Percentiles rank a stretch among this genome's conserved stretches.
phyloP scores from a whole-genome alignment of 1,284 basidiomycete species.

The Earliella scabrosa region DNA sequence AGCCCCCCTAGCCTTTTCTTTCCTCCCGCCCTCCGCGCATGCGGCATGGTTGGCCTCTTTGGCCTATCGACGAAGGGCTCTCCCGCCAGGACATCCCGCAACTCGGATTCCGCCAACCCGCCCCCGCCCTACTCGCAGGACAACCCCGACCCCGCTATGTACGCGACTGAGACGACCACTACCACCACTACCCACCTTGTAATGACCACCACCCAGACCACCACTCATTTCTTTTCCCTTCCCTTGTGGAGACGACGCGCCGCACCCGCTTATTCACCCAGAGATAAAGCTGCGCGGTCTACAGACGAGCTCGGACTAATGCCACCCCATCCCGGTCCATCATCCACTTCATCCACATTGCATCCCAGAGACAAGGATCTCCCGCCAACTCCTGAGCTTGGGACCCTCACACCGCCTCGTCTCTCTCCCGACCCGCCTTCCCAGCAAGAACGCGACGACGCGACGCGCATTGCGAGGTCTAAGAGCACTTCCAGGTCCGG shows the following conservation, averaged over 20 bases:
- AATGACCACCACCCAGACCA: conserved; percentile 53
- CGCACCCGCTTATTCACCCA: conserved; percentile 26
- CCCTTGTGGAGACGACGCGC: conserved; percentile 65
- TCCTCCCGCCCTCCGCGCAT: conserved; percentile 17
- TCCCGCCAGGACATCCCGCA: conserved; percentile 25
- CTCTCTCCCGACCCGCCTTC: conserved; percentile 10
- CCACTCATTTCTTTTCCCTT: conserved; percentile 66
- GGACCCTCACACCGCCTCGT: conserved; percentile 14
- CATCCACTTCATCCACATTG: conserved; percentile 26
- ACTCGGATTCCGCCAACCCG: conserved; percentile 30
- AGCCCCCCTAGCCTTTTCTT: conserved; percentile 13
- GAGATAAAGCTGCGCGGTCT: conserved; percentile 22
- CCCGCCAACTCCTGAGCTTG: conserved; percentile 60
- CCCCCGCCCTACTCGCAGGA: conserved; percentile 47
- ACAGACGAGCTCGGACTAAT: conserved; percentile 36
- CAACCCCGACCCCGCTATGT: conserved; percentile 39
- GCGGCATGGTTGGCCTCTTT: conserved; percentile 46
- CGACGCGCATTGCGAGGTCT: conserved; percentile 3
- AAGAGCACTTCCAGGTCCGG: conserved; percentile 11
- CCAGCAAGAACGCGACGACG: conserved; percentile 13
- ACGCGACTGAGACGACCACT: conserved; percentile 49
- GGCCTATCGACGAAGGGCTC: conserved; percentile 36
- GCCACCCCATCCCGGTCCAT: conserved; percentile 15
- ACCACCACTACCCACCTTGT: conserved; percentile 55
- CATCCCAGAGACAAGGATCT: conserved; percentile 63